Evolutionary conservation across 2,329 filamentous ascomycete species (phyloP).

Genomic region (Colletotrichum sp.): DNA sequence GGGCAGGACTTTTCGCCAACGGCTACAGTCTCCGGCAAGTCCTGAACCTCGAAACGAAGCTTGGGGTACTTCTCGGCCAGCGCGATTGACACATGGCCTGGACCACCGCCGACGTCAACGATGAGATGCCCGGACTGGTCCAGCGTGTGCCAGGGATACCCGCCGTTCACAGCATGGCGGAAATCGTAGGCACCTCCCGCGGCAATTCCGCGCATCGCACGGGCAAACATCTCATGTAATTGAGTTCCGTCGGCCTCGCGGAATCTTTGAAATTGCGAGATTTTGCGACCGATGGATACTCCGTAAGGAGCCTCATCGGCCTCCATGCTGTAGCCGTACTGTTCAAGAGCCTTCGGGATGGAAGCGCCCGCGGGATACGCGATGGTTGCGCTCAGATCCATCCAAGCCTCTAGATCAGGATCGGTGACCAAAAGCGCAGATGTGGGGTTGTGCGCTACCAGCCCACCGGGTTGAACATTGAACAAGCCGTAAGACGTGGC

Average conservation of each 20-base stretch:
- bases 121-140: slow-evolving; percentile 21
- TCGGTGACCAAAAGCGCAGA: not conserved
- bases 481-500: not conserved
- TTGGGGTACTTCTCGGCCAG: slow-evolving; percentile 33
- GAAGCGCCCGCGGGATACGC: not conserved
- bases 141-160: not conserved
- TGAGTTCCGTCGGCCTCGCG: not conserved
- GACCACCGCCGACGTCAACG: slow-evolving; percentile 40
- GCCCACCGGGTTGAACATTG: not conserved
- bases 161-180: not conserved
- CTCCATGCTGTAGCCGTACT: slow-evolving; percentile 5
- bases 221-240: not conserved
- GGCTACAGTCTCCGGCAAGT: slow-evolving; percentile 24
- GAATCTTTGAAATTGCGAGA: not conserved
- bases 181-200: not conserved
- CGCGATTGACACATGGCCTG: slow-evolving; percentile 31
- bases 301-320: not conserved
- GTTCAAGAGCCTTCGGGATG: not conserved
- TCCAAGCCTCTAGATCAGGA: not conserved
- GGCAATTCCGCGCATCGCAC: slow-evolving; percentile 1
- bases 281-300: not conserved
- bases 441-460: not conserved
- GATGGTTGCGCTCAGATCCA: not conserved
- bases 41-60: slow-evolving; percentile 36
- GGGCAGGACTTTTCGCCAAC: slow-evolving; percentile 5